Base-by-base conservation (phyloP, 2,329 filamentous ascomycete genomes). In the Penicillium sp. region DNA sequence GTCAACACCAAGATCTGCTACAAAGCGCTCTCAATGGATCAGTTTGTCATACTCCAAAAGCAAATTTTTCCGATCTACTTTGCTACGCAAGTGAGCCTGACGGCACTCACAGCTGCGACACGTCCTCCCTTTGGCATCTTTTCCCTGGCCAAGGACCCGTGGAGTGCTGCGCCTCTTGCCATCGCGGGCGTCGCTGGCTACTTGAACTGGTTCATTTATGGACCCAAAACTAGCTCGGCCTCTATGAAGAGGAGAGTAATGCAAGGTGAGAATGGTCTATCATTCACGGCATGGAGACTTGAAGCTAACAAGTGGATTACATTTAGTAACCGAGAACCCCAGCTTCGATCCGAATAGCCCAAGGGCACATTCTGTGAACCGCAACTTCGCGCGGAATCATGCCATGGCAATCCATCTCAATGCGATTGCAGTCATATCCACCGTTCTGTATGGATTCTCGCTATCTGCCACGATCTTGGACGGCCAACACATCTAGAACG, bases 371-470 rank as follows among this genome's bases (percentile, higher is more conserved):
- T 51, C 51, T 22, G 64, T 57, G 1, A 74, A 75, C 48, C 65
- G 66, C 8, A 60, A 48, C 0, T 77, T 77, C 50, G 66, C 68
- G 1, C 56, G 60, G 10, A 68, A 68, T 21, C 74, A 78, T 62
- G 74, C 74, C 8, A 75, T 76, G 71, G 70, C 67, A 10, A 77
- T 77, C 29, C 75, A 77, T 66, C 31, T 77, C 21, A 77, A 79
- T 55, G 60, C 75, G 2, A 63, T 77, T 18, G 65, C 72, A 0
- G 63, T 77, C 22, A 42, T 67, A 18, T 66, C 67, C 5, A 69
- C 67, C 1, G 45, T 71, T 1, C 57, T 46, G 18, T 72, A 72
- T 54, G 67, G 61, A 0, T 66, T 70, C 48, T 63, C 59, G 4
- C 54, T 70, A 10, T 57, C 62, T 8, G 57, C 55, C 1, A 58